Conservation (phyloP, 805 yeast species). For the Ogataea angusta region DNA sequence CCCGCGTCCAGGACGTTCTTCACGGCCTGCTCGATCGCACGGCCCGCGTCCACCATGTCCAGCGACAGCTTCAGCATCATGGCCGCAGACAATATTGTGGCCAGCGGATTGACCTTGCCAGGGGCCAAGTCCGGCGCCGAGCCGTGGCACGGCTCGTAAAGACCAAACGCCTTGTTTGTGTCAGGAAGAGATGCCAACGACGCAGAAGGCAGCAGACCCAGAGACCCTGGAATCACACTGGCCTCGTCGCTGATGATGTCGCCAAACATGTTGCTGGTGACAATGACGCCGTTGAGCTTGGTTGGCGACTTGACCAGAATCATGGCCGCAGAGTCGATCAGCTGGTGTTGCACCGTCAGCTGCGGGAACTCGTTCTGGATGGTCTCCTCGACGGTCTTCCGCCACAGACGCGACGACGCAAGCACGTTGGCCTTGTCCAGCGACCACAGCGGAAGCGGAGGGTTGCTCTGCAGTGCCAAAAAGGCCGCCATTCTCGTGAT, state of each 20-base stretch:
- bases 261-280: constrained; percentile 97
- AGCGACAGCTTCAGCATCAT: constrained; percentile 95
- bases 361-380: constrained; percentile 88
- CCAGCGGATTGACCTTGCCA: constrained; percentile 92
- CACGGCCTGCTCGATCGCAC: constrained; percentile 86
- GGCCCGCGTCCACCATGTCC: constrained; percentile 79
- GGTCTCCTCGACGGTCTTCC: constrained; percentile 85
- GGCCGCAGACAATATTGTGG: constrained; percentile 92
- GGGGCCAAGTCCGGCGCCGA: constrained; percentile 91
- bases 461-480: constrained; percentile 86
- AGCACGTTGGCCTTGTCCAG: constrained; percentile 96
- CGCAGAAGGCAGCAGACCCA: constrained; percentile 94
- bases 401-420: constrained; percentile 95
- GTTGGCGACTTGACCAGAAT: constrained; percentile 90
- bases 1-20: constrained; percentile 76
- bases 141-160: constrained; percentile 98
- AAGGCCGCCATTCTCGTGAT: constrained; percentile 98
- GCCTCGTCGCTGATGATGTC: constrained; percentile 98
- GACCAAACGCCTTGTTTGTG: constrained; percentile 88
- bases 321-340: constrained; percentile 99
- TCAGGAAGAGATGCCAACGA: constrained; percentile 97
- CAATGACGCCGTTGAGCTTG: constrained; percentile 84
- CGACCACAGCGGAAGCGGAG: constrained; percentile 95
- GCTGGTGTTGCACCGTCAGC: constrained; percentile 82
- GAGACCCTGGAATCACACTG: constrained; percentile 94